phyloP scores from a whole-genome alignment of 495 filamentous ascomycete species.

The Tetracladium marchalianum region DNA sequence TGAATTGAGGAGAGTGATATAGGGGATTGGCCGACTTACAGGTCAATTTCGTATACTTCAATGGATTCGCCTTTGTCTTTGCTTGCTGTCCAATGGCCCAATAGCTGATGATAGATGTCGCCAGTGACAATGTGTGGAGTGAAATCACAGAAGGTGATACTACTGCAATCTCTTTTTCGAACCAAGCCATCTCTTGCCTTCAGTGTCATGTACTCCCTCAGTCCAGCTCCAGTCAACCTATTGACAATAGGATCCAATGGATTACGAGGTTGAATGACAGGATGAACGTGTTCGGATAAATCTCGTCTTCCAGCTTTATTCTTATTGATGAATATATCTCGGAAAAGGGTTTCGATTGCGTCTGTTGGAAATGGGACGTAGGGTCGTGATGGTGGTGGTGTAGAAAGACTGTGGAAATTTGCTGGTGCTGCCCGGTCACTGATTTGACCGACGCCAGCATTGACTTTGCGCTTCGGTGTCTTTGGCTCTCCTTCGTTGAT shows the following conservation, averaged over 20 bases:
- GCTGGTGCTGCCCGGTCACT: too few relatives aligned
- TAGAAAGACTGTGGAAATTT: too few relatives aligned
- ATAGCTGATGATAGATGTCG: slow-evolving; percentile 1
- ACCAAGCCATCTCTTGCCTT: slow-evolving; percentile 9
- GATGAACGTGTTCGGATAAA: too few relatives aligned
- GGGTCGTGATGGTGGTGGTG: too few relatives aligned
- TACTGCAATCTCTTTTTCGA: slow-evolving; percentile 5
- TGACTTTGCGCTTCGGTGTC: too few relatives aligned
- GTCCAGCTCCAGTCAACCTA: slow-evolving; percentile 9
- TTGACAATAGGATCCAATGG: slow-evolving; percentile 3
- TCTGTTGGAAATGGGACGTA: too few relatives aligned
- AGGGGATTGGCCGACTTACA: slow-evolving; percentile 8
- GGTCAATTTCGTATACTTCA: slow-evolving; percentile 13
- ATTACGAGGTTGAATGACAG: too few relatives aligned
- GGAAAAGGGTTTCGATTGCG: too few relatives aligned
- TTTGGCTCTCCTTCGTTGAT: too few relatives aligned
- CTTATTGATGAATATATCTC: too few relatives aligned
- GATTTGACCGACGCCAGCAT: too few relatives aligned
- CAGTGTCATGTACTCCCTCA: slow-evolving; percentile 10
- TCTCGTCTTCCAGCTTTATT: too few relatives aligned
- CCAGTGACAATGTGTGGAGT: slow-evolving; percentile 6
- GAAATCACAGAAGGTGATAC: slow-evolving; percentile 15
- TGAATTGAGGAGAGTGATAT: not conserved
- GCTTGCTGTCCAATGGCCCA: slow-evolving; percentile 4
- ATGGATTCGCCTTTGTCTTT: slow-evolving; percentile 1